phyloP scores from a whole-genome alignment of 1,284 basidiomycete genomes.

The Chondrostereum purpureum region DNA sequence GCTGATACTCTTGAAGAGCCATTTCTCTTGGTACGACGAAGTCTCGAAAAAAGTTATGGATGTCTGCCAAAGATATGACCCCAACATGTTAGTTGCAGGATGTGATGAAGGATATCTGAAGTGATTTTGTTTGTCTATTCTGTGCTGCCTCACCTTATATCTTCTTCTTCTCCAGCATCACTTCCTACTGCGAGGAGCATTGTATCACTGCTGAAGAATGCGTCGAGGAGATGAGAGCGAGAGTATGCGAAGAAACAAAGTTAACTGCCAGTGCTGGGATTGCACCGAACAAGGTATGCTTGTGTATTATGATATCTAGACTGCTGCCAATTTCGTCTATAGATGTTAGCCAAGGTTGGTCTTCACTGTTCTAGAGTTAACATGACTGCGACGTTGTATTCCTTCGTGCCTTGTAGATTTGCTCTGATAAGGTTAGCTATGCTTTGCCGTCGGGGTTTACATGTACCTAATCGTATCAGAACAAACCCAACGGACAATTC shows the following conservation, averaged over 20 bases:
- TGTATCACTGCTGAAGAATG: constrained; percentile 64
- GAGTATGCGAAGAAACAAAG: constrained; percentile 69
- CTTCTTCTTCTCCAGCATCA: constrained; percentile 52
- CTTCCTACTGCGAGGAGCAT: constrained; percentile 67
- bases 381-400: no score
- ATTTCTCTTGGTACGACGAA: constrained; percentile 29
- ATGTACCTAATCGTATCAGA: constrained; percentile 35
- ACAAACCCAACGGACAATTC: constrained; percentile 93
- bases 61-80: constrained; percentile 74
- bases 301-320: constrained; percentile 7
- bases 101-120: constrained; percentile 89
- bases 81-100: constrained; percentile 72
- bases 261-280: constrained; percentile 93
- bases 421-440: constrained; percentile 79
- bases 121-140: constrained; percentile 36
- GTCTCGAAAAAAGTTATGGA: constrained; percentile 66
- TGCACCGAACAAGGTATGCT: constrained; percentile 73
- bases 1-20: constrained; percentile 60
- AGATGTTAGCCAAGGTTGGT: constrained; percentile 76
- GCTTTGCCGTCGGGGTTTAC: not conserved
- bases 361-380: no score
- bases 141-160: constrained; percentile 2
- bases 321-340: constrained; percentile 12
- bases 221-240: constrained; percentile 69
- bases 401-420: constrained; percentile 81